phyloP scores from a whole-genome alignment of 768 basidiomycete genomes.

The Boletus sp. region DNA sequence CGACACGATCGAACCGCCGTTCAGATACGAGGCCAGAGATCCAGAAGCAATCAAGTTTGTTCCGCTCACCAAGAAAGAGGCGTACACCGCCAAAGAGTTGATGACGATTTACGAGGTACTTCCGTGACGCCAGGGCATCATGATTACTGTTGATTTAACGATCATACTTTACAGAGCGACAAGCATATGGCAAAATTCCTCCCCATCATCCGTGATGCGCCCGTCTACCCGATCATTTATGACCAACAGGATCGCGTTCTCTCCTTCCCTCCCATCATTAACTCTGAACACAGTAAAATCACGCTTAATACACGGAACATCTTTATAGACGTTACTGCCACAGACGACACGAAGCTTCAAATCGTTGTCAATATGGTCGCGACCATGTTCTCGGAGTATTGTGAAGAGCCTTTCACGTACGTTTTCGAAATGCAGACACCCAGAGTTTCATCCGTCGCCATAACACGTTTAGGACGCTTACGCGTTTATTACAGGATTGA shows the following conservation, averaged over 20 bases:
- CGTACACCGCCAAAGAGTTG: conserved; percentile 83
- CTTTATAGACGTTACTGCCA: conserved; percentile 96
- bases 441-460: not conserved
- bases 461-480: not conserved
- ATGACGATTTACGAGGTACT: conserved; percentile 91
- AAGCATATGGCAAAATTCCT: conserved; percentile 89
- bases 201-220: conserved; percentile 90
- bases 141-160: not conserved
- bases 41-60: conserved; percentile 91
- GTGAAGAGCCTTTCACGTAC: conserved; percentile 87
- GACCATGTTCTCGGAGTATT: conserved; percentile 99
- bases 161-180: conserved; percentile 59
- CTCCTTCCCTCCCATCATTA: conserved; percentile 98
- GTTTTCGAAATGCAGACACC: conserved; percentile 24
- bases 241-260: conserved; percentile 84
- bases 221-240: conserved; percentile 97
- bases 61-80: conserved; percentile 77
- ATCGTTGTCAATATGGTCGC: conserved; percentile 94
- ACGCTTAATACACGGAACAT: conserved; percentile 89
- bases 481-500: conserved; percentile 63
- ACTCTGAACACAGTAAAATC: conserved; percentile 97
- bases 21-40: conserved; percentile 78
- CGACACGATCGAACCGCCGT: conserved; percentile 83
- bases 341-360: conserved; percentile 93
- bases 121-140: not conserved